Conservation (phyloP, 2,329 filamentous ascomycete species). For the Penicillium griseofulvum region DNA sequence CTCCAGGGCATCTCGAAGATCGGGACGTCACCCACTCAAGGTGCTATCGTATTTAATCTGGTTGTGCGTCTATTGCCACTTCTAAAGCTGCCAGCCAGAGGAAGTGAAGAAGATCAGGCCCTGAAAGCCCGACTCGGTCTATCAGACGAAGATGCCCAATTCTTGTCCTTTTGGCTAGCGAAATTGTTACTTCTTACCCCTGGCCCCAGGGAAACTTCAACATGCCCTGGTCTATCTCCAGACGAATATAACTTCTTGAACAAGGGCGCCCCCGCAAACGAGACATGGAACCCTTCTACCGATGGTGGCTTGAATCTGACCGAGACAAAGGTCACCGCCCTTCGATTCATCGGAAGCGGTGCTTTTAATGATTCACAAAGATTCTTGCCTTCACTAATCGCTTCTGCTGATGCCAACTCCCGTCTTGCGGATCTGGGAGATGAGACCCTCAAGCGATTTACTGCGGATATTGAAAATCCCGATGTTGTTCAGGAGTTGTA, state of each 20-base stretch:
- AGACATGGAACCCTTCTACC: conserved; percentile 62
- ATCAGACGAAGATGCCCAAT: conserved; percentile 67
- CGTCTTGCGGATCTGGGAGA: conserved; percentile 81
- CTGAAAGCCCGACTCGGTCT: conserved; percentile 68
- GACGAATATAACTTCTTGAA: conserved; percentile 70
- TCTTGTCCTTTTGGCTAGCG: conserved; percentile 71
- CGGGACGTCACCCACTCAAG: conserved; percentile 54
- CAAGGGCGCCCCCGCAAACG: conserved; percentile 47
- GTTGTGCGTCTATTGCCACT: conserved; percentile 71
- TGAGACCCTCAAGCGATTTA: conserved; percentile 78
- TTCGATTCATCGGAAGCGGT: conserved; percentile 75
- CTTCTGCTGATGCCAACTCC: conserved; percentile 77
- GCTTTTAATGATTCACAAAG: conserved; percentile 81
- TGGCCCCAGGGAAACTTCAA: conserved; percentile 39
- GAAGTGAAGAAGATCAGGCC: conserved; percentile 71
- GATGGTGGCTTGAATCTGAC: conserved; percentile 63
- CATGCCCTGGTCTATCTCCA: conserved; percentile 61
- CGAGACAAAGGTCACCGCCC: conserved; percentile 67
- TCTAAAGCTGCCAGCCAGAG: conserved; percentile 67
- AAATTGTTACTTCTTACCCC: conserved; percentile 71
- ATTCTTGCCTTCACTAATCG: conserved; percentile 79
- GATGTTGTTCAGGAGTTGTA: conserved; percentile 66
- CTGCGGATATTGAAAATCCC: conserved; percentile 65
- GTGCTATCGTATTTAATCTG: conserved; percentile 74
- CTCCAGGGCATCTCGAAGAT: conserved; percentile 65